A percentile compares a stretch with the other conserved stretches of the same genome.
phyloP scores from a whole-genome alignment of 2,329 filamentous ascomycete genomes.

The Ilyonectria mors-panacis region DNA sequence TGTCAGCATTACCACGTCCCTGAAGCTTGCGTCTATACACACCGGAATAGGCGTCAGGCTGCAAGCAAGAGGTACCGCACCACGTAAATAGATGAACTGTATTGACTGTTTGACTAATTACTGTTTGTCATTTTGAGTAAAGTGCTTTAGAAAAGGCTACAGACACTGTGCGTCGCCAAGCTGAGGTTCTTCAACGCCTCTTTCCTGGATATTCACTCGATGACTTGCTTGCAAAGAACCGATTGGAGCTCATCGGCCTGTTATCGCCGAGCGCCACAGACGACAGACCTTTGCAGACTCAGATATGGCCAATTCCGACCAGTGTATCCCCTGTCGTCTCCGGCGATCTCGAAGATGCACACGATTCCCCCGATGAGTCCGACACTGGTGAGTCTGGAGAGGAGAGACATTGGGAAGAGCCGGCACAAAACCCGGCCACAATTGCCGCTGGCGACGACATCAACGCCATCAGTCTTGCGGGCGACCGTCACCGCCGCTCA shows the following conservation, averaged over 20 bases:
- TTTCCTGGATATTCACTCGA: constrained; percentile 15
- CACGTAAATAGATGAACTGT: neutral
- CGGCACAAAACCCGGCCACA: constrained; percentile 41
- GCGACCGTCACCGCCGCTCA: constrained; percentile 68
- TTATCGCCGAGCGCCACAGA: neutral
- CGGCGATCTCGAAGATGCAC: constrained; percentile 26
- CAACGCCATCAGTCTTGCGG: constrained; percentile 59
- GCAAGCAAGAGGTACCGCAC: constrained; percentile 39
- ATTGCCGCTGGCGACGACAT: constrained; percentile 50
- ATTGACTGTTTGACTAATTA: neutral
- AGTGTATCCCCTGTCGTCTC: constrained; percentile 46
- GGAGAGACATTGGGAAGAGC: constrained; percentile 50
- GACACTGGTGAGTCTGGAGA: constrained; percentile 44
- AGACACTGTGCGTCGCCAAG: constrained; percentile 20
- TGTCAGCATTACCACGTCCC: constrained; percentile 53
- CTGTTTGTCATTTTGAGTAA: neutral
- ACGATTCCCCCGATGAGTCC: constrained; percentile 15
- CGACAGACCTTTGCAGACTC: neutral
- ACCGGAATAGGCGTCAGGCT: constrained; percentile 50
- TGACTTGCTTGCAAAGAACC: constrained; percentile 19
- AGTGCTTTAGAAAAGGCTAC: constrained; percentile 41
- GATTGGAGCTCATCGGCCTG: constrained; percentile 16
- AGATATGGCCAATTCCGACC: neutral
- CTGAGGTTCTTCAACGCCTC: constrained; percentile 17
- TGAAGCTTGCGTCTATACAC: constrained; percentile 48